phyloP scores from a whole-genome alignment of 192 early-diverging fungal species.

The Gaertneriomyces semiglobifer region DNA sequence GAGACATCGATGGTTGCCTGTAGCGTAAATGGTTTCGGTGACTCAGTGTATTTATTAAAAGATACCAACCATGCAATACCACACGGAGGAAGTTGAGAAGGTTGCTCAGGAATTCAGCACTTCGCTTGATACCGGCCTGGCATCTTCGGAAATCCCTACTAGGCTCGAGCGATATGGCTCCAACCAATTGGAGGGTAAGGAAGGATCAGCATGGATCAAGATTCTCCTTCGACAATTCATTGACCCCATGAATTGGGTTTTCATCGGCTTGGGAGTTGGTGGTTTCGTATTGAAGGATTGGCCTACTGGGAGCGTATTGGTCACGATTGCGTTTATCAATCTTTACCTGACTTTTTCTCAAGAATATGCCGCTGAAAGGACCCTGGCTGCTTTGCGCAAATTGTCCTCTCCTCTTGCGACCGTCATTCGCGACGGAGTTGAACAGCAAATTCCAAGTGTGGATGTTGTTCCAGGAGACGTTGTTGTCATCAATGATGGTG shows the following conservation, averaged over 20 bases:
- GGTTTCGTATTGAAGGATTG: conserved; percentile 9
- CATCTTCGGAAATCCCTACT: not conserved
- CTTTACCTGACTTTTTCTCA: conserved; percentile 15
- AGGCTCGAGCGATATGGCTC: conserved; percentile 10
- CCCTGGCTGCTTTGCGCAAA: conserved; percentile 41
- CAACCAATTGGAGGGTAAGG: not conserved
- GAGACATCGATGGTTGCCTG: too few species aligned
- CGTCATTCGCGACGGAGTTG: conserved; percentile 67
- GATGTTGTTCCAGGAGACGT: conserved; percentile 74
- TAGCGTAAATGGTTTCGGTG: too few species aligned
- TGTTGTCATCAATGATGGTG: conserved; percentile 61
- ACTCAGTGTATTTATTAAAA: too few species aligned
- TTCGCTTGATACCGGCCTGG: not conserved
- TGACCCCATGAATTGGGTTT: conserved; percentile 26
- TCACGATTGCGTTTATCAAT: conserved; percentile 8
- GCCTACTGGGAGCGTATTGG: conserved; percentile 2
- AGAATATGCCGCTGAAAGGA: conserved; percentile 19
- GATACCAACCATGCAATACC: too few species aligned
- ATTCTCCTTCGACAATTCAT: conserved; percentile 11
- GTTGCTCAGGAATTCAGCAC: too few species aligned
- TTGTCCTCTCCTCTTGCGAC: conserved; percentile 62
- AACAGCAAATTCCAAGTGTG: conserved; percentile 1
- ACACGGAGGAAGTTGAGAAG: too few species aligned
- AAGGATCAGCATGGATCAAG: not conserved
- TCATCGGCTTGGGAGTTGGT: conserved; percentile 10